Base-by-base conservation (phyloP, 805 yeast species). In the Sungouiella thailandica region DNA sequence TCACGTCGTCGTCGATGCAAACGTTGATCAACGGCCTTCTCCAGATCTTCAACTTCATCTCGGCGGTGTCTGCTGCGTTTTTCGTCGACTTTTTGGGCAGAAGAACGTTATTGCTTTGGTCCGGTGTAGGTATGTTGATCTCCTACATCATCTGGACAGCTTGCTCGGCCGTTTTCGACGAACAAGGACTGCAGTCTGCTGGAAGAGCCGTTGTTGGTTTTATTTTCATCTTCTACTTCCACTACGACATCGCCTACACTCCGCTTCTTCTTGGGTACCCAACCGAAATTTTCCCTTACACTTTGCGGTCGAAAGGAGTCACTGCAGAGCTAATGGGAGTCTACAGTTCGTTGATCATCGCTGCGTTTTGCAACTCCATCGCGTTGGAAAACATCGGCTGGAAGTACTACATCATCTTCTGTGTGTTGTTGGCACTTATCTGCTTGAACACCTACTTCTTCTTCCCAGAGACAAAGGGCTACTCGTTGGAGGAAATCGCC, bases 401-500 rank as follows among this genome's bases (percentile, higher is more conserved):
- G 95, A 69, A 78, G 39, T 68, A 90, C 34, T 88, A 89, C 55
- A 59, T 89, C 44, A 72, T 88, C 34, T 96, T 89, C 41, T 89
- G 93, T 1, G 57, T 73, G 17, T 83, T 86, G 19, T 87, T 96
- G 59, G 62, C 78, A 28, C 55, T 80, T 25, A 83, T 95, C 3
- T 78, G 83, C 38, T 55, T 83, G 23, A 77, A 80, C 15, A 96
- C 87, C 9, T 76, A 71, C 60, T 72, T 70, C 35, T 63, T 78
- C 28, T 87, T 83, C 55, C 96, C 96, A 1, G 96, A 89, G 56
- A 93, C 97, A 36, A 93, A 98, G 47, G 98, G 98, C 69, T 93
- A 93, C 89, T 73, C 97, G 51, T 80, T 93, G 62, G 97, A 90
- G 59, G 98, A 93, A 74, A 87, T 89, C 95, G 96, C 89, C 42